Conservation (phyloP, 2,329 filamentous ascomycete species). For the Talaromyces sp. region DNA sequence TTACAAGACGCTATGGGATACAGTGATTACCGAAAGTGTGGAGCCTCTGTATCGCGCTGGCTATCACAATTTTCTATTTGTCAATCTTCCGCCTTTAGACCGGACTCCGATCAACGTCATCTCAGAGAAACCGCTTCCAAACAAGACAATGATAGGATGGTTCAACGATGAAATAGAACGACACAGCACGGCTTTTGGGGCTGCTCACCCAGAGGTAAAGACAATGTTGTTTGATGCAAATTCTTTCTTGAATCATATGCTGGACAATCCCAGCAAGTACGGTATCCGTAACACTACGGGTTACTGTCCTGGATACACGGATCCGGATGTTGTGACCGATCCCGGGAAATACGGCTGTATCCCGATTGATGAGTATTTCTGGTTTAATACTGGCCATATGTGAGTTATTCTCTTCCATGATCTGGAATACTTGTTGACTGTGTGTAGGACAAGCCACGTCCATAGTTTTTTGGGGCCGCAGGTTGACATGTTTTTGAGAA, state of each 20-base stretch:
- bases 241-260: slow-evolving; percentile 33
- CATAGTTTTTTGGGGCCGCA: background rate
- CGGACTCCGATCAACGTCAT: slow-evolving; percentile 35
- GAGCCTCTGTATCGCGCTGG: slow-evolving; percentile 37
- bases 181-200: slow-evolving; percentile 30
- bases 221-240: slow-evolving; percentile 43
- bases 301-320: slow-evolving; percentile 42
- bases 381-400: slow-evolving; percentile 45
- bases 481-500: background rate
- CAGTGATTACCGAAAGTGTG: slow-evolving; percentile 36
- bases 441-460: background rate
- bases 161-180: slow-evolving; percentile 38
- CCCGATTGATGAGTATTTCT: slow-evolving; percentile 41
- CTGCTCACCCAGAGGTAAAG: slow-evolving; percentile 25
- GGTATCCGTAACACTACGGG: slow-evolving; percentile 42
- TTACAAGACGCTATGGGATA: slow-evolving; percentile 36
- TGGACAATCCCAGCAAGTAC: slow-evolving; percentile 37
- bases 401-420: background rate
- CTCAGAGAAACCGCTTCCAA: slow-evolving; percentile 33
- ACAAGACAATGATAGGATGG: slow-evolving; percentile 39
- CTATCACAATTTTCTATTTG: slow-evolving; percentile 43
- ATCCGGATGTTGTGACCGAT: slow-evolving; percentile 39
- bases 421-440: background rate
- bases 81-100: slow-evolving; percentile 49
- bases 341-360: slow-evolving; percentile 43